Base-by-base conservation (phyloP, 257 asterid genomes). In the Ajuga chamaepitys region DNA sequence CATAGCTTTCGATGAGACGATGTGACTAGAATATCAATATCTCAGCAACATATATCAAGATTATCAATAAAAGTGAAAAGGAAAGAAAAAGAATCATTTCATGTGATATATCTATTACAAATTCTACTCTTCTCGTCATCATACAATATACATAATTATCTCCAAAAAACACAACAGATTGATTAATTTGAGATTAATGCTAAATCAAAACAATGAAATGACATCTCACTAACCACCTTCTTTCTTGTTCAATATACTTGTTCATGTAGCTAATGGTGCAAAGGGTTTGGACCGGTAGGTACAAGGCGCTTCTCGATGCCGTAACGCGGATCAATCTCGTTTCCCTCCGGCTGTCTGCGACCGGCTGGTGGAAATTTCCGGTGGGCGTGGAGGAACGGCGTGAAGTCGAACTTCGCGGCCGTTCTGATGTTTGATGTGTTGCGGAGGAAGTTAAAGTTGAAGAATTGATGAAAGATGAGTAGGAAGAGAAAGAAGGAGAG, bases 251-350 rank as follows among this genome's bases (percentile, higher is more conserved):
- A 24, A 58, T 24, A 50, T 45, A 61, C 16, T 69, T 12, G 25
- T 21, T 26, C 44, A 25, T 44, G 37, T 37, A 14, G 5, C 63
- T 71, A 89, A 74, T 91, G 98, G 72, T 91, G 98, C 77, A 91
- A 70, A 9, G 96, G 98, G 68, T 91, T 91, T 14, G 98, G 98
- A 17, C 98, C 98, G 16, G 81, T 60, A 0, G 98, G 98, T 44
- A 91, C 98, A 1, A 83, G 85, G 47, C 94, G 87, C 75, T 88
- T 88, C 58, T 85, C 96, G 0, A 62, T 84, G 7, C 91, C 96
- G 26, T 84, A 91, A 35, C 78, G 77, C 7, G 86, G 95, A 62
- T 88, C 94, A 10, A 81, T 71, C 63, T 76, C 81, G 16, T 58
- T 56, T 14, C 58, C 79, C 5, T 71, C 68, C 14, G 52, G 38